A percentile compares a stretch with the other conserved stretches of the same genome.
Evolutionary conservation across 192 early-diverging fungal species (phyloP).

Genomic region (Chytriomyces hyalinus): DNA sequence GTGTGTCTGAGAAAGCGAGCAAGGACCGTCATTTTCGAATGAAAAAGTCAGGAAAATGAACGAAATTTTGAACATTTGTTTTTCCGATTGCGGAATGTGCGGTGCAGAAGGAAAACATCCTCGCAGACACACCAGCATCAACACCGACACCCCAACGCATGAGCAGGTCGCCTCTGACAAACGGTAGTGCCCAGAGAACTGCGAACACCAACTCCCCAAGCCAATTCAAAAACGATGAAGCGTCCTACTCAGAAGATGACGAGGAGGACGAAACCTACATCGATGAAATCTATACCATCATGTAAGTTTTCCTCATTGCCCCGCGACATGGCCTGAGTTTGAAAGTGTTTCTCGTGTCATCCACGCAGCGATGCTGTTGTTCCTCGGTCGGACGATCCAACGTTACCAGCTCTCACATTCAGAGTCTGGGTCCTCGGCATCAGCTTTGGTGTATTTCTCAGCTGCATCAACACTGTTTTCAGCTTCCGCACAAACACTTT

Average conservation of each 20-base stretch:
- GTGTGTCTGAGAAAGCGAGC: no score
- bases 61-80: no score
- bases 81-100: no score
- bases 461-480: constrained; percentile 56
- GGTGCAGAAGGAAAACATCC: no score
- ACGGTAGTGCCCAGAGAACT: no score
- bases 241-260: background rate
- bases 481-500: constrained; percentile 86
- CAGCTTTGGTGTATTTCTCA: background rate
- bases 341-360: background rate
- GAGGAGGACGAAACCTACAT: background rate
- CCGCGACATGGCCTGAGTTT: no score
- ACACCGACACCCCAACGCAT: no score
- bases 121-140: no score
- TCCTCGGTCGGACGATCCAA: constrained; percentile 48
- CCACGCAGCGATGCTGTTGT: constrained; percentile 15
- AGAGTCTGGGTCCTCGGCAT: constrained; percentile 50
- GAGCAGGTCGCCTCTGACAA: no score
- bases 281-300: background rate
- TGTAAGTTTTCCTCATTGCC: background rate
- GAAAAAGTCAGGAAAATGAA: no score
- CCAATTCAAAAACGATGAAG: background rate
- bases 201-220: no score
- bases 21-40: no score
- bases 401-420: constrained; percentile 52